phyloP scores from a whole-genome alignment of 2,329 filamentous ascomycete species.

The Ceratocystis smalleyi region DNA sequence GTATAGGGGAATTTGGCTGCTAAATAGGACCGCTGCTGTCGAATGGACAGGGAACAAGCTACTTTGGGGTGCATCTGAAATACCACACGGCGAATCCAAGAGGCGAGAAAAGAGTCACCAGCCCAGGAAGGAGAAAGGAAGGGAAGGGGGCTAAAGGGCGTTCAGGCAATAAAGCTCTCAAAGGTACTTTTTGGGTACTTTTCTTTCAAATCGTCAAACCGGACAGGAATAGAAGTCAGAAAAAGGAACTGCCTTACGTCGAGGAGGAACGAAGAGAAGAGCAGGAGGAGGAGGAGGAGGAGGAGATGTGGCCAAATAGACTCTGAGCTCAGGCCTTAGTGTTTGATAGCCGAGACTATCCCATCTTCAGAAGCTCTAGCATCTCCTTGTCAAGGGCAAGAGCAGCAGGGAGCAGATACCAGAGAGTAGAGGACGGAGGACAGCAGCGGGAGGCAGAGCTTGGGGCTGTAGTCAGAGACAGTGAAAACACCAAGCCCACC shows the following conservation, averaged over 20 bases:
- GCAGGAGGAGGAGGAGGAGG: not conserved
- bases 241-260: not conserved
- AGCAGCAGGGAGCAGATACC: too few relatives aligned
- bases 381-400: not conserved
- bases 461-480: too few relatives aligned
- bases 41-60: conserved; percentile 4
- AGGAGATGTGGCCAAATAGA: not conserved
- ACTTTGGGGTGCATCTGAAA: not conserved
- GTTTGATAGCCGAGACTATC: not conserved
- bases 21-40: not conserved
- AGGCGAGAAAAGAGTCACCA: not conserved
- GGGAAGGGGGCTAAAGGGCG: not conserved
- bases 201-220: not conserved
- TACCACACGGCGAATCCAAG: not conserved
- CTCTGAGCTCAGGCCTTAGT: not conserved
- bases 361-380: not conserved
- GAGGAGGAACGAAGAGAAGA: not conserved
- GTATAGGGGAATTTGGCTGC: not conserved
- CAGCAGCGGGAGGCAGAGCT: not conserved
- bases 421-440: too few relatives aligned
- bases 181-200: not conserved
- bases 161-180: not conserved
- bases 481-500: not conserved
- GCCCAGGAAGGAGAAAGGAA: not conserved
- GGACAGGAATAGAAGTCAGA: not conserved